Base-by-base conservation (phyloP, 2,329 filamentous ascomycete genomes). In the Cryphonectria radicalis region DNA sequence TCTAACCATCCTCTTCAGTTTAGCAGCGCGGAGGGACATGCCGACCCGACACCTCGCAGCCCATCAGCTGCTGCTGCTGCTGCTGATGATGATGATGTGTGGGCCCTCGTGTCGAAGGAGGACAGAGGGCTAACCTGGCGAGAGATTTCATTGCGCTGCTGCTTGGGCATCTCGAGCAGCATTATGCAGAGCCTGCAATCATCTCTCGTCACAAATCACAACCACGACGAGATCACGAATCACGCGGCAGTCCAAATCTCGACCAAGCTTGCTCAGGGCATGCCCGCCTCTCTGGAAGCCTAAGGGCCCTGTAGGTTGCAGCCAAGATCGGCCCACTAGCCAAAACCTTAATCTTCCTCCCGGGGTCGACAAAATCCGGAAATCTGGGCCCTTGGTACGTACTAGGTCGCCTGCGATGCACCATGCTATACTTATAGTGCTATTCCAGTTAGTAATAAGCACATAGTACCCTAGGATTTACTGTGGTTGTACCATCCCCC, bases 271-370 rank as follows among this genome's bases (percentile, higher is more conserved):
- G 25, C 53, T 57, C 53, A 57, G 53, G 46, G 53, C 53, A 28
- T 32, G 53, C 53, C 46, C n/a, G 25, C n/a, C 55, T 19, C 55
- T 13, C 28, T 28, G 28, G 55, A 57, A 57, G 53, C 13, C 53
- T 14, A 57, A 28, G 53, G 53, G n/a, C 53, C n/a, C 53, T 57
- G 53, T 35, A 28, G 55, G 55, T 59, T 59, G 55, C 60, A 63
- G 60, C 60, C 32, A 64, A 64, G 62, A 64, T 64, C 62, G 37
- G 62, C 37, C 35, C 37, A 28, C 35, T 46, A 64, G 40, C 40
- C 40, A 40, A 43, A 64, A 64, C 62, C 62, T 64, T 64, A 64
- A 25, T 46, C 19, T 17, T 46, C 37, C 62, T 63, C 42, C 37
- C 62, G 37, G 62, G 62, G 40, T 43, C 13, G 37, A 43, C 55